A percentile compares a stretch with the other conserved stretches of the same genome.
Evolutionary conservation across 768 basidiomycete species (phyloP).

Genomic region (Boletus vinaceobasis): DNA sequence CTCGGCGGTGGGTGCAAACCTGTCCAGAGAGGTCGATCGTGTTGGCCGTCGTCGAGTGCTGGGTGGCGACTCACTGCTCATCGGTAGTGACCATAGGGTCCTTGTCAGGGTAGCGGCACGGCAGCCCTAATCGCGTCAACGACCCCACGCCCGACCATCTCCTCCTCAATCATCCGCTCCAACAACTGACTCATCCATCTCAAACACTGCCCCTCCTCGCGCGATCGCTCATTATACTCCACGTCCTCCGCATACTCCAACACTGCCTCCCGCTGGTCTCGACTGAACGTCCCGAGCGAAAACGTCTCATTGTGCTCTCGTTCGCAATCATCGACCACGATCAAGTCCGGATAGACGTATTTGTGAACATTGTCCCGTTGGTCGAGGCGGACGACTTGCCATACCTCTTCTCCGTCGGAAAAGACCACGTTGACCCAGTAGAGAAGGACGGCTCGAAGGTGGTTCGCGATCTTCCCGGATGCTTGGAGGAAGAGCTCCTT

Average conservation of each 20-base stretch:
- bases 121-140: conserved; percentile 12
- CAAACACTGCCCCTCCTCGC: conserved; percentile 4
- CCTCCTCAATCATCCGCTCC: conserved; percentile 12
- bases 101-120: conserved; percentile 6
- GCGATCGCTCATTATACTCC: conserved; percentile 7
- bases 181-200: conserved; percentile 21
- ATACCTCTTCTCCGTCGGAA: conserved; percentile 21
- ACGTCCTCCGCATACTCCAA: conserved; percentile 28
- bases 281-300: conserved; percentile 15
- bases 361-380: conserved; percentile 4
- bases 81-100: background rate
- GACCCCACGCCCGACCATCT: conserved; percentile 6
- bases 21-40: background rate
- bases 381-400: conserved; percentile 28
- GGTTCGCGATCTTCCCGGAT: conserved; percentile 1
- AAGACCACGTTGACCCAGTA: conserved; percentile 28
- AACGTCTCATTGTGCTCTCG: conserved; percentile 9
- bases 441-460: conserved; percentile 14
- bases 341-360: conserved; percentile 29
- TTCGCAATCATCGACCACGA: conserved; percentile 21
- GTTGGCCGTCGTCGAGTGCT: background rate
- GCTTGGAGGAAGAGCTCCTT: conserved; percentile 26
- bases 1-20: background rate
- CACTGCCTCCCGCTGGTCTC: conserved; percentile 27
- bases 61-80: background rate